Conservation (phyloP, 2,329 filamentous ascomycete species). For the Ceratocystis ficicola region DNA sequence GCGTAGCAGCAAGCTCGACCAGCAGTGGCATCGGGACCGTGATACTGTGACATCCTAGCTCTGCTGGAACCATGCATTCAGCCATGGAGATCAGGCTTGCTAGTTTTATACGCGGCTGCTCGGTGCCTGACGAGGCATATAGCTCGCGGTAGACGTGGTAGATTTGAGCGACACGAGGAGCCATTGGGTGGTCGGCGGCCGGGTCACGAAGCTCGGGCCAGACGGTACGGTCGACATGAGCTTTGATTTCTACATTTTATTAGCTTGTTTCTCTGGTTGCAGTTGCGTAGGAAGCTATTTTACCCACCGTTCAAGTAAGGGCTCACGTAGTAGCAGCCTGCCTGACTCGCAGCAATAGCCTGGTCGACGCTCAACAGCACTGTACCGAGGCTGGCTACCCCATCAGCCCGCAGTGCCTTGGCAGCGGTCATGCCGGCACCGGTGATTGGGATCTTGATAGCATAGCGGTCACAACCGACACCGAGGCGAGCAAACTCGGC, state of each 20-base stretch:
- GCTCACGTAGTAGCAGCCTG: slow-evolving; percentile 37
- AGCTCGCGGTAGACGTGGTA: slow-evolving; percentile 36
- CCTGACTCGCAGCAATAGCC: slow-evolving; percentile 39
- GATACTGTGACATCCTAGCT: slow-evolving; percentile 37
- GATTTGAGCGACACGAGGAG: slow-evolving; percentile 37
- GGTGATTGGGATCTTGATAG: slow-evolving; percentile 41
- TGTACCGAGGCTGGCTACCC: slow-evolving; percentile 38
- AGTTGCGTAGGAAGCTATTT: too few relatives aligned
- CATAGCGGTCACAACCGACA: slow-evolving; percentile 36
- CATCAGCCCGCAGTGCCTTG: slow-evolving; percentile 33
- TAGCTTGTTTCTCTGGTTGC: slow-evolving; percentile 4
- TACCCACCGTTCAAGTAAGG: slow-evolving; percentile 38
- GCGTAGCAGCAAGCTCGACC: slow-evolving; percentile 31
- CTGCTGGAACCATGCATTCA: slow-evolving; percentile 37
- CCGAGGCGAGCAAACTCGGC: slow-evolving; percentile 35
- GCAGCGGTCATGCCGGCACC: slow-evolving; percentile 37
- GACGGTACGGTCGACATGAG: slow-evolving; percentile 33
- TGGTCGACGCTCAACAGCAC: slow-evolving; percentile 37
- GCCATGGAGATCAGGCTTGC: slow-evolving; percentile 35
- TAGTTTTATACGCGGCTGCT: slow-evolving; percentile 38
- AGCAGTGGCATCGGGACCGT: slow-evolving; percentile 34
- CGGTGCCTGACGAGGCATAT: slow-evolving; percentile 36
- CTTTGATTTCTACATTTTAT: slow-evolving; percentile 31
- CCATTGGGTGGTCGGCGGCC: slow-evolving; percentile 37
- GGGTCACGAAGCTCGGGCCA: slow-evolving; percentile 39